phyloP scores from a whole-genome alignment of 2,329 filamentous ascomycete species.

The Sclerotinia trifoliorum region DNA sequence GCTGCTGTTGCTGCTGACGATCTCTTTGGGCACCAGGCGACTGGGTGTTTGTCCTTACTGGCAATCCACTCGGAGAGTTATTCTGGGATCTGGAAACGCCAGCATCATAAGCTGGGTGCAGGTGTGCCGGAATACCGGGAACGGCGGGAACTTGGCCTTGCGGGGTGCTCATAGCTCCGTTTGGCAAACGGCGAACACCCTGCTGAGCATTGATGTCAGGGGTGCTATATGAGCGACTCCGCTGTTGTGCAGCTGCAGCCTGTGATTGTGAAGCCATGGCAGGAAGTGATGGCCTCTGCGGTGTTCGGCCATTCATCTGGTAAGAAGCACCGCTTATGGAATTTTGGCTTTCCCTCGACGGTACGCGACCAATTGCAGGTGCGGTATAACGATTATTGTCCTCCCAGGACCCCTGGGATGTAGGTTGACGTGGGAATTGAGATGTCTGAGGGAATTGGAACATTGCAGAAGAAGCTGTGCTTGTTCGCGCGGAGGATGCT shows the following conservation, averaged over 20 bases:
- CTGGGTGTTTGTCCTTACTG: slow-evolving; percentile 66
- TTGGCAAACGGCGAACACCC: slow-evolving; percentile 49
- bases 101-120: slow-evolving; percentile 58
- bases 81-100: slow-evolving; percentile 75
- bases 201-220: slow-evolving; percentile 81
- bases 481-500: slow-evolving; percentile 60
- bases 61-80: slow-evolving; percentile 71
- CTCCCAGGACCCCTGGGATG: slow-evolving; percentile 66
- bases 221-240: slow-evolving; percentile 89
- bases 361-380: slow-evolving; percentile 76
- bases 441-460: slow-evolving; percentile 74
- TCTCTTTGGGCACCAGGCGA: slow-evolving; percentile 68
- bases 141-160: slow-evolving; percentile 60
- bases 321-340: slow-evolving; percentile 52
- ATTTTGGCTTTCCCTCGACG: slow-evolving; percentile 73
- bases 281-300: slow-evolving; percentile 76
- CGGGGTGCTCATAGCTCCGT: slow-evolving; percentile 47
- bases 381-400: slow-evolving; percentile 83
- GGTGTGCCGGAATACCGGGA: slow-evolving; percentile 72
- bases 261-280: slow-evolving; percentile 58
- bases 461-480: slow-evolving; percentile 41
- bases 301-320: slow-evolving; percentile 60
- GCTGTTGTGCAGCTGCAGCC: slow-evolving; percentile 54
- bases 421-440: slow-evolving; percentile 72
- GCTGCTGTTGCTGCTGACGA: slow-evolving; percentile 43